Evolutionary conservation across 805 yeast genomes (phyloP), one percentile per base, ranked within the genome.

Genomic region (Ogataea pignaliae): DNA sequence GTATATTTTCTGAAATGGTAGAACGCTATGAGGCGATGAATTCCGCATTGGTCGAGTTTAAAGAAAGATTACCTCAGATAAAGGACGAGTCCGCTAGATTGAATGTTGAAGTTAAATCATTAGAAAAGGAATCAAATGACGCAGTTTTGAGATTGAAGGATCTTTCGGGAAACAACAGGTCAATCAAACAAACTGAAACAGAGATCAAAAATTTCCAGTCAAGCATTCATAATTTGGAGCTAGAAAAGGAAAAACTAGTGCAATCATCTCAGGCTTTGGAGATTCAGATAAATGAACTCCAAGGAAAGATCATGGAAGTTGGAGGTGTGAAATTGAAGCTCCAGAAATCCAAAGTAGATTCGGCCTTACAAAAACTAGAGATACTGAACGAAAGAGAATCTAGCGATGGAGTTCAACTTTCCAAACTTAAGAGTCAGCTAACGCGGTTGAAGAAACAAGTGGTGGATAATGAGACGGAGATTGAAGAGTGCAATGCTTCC

Each of bases 261-360:
- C 65, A 67, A 2, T 78, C 78, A 51, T 79, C 89, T 51, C 64
- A 68, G 26, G 79, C 74, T 29, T 63, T 78, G 35, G 87, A 79
- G 58, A 56, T 63, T 7, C 70, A 76, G 45, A 85, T 93, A 34
- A 70, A 72, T 11, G 70, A 54, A 0, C 65, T 90, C 3, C 90
- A 88, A 52, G 86, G 83, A 44, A 75, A 81, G 57, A 88, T 93
- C 34, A 79, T 90, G 86, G 83, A 85, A 40, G 83, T 88, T 42
- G 99, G 99, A 42, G 99, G 99, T 47, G 83, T 86, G 9, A 81
- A 81, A 48, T 70, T 93, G 50, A 79, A 87, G 44, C 62, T 85
- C 47, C 97, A 89, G 55, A 84, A 80, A 48, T 78, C 95, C 1
- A 85, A 81, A 56, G 96, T 93, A 9, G 89, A 81, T 54, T 84